phyloP scores from a whole-genome alignment of 495 filamentous ascomycete genomes.

The Tuber calosporum region DNA sequence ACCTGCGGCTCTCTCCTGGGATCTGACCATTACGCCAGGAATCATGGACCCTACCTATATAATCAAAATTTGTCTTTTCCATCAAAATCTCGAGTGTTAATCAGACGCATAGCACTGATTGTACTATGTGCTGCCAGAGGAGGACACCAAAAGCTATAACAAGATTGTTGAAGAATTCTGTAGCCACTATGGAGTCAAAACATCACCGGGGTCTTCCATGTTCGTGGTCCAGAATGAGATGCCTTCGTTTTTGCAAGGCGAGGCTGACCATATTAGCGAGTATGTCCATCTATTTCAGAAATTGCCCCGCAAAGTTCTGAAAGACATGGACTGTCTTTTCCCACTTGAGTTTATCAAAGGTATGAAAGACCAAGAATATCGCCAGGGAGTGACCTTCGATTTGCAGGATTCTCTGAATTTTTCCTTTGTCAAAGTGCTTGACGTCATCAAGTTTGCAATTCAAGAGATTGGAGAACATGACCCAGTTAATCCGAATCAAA shows the following conservation, averaged over 20 bases:
- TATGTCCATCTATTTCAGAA: background rate
- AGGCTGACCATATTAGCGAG: background rate
- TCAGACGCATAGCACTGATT: background rate
- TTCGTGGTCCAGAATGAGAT: no score
- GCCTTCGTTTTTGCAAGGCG: background rate
- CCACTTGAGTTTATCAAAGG: background rate
- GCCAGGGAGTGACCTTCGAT: no score
- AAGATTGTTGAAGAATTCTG: no score
- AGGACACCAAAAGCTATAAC: no score
- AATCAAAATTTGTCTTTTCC: background rate
- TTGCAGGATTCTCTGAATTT: no score
- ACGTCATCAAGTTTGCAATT: background rate
- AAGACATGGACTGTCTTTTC: no score
- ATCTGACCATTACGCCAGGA: no score
- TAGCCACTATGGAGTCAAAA: background rate
- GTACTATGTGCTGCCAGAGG: no score
- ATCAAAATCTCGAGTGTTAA: background rate
- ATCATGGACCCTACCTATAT: background rate
- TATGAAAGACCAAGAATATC: background rate
- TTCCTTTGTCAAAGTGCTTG: no score
- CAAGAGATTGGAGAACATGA: background rate
- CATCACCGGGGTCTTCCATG: background rate
- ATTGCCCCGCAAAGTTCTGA: no score
- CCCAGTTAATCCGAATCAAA: no score
- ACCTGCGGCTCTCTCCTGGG: no score